Evolutionary conservation across 495 filamentous ascomycete genomes (phyloP).

Genomic region (Amniculicola lignicola): DNA sequence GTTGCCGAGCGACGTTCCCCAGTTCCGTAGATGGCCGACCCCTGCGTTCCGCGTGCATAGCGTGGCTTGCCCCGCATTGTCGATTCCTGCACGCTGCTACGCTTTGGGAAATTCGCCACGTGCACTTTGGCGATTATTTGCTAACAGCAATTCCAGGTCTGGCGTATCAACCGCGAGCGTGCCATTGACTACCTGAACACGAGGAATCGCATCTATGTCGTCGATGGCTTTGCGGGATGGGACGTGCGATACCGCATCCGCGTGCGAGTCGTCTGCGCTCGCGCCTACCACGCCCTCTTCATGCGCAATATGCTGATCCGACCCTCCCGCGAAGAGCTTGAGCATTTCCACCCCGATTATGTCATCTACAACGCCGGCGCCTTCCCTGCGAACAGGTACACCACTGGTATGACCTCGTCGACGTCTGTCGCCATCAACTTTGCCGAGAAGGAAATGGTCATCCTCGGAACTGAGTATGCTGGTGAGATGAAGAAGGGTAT

Average conservation of each 20-base stretch:
- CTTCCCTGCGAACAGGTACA: constrained; percentile 98
- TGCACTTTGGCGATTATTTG: constrained; percentile 14
- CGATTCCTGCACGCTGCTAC: constrained; percentile 18
- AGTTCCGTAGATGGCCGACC: constrained; percentile 8
- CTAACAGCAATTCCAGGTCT: constrained; percentile 62
- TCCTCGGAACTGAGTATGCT: constrained; percentile 97
- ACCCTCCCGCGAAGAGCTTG: constrained; percentile 80
- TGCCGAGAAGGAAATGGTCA: constrained; percentile 93
- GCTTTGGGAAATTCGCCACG: constrained; percentile 22
- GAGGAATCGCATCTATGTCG: constrained; percentile 95
- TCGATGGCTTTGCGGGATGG: constrained; percentile 97
- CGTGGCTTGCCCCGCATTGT: constrained; percentile 32
- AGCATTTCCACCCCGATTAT: constrained; percentile 98
- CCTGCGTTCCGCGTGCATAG: constrained; percentile 19
- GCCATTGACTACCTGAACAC: constrained; percentile 99
- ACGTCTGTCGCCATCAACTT: constrained; percentile 88
- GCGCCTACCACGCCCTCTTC: constrained; percentile 99
- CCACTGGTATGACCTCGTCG: constrained; percentile 94
- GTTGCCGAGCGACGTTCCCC: constrained; percentile 10
- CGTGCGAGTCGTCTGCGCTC: constrained; percentile 96
- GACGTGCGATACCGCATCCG: constrained; percentile 97
- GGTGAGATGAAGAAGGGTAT: constrained; percentile 99
- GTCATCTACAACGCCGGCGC: constrained; percentile 98
- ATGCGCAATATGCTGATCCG: constrained; percentile 99
- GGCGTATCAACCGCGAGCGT: constrained; percentile 99